Evolutionary conservation across 805 yeast genomes (phyloP), one percentile per base, ranked within the genome.

Genomic region (Metschnikowia shivogae): DNA sequence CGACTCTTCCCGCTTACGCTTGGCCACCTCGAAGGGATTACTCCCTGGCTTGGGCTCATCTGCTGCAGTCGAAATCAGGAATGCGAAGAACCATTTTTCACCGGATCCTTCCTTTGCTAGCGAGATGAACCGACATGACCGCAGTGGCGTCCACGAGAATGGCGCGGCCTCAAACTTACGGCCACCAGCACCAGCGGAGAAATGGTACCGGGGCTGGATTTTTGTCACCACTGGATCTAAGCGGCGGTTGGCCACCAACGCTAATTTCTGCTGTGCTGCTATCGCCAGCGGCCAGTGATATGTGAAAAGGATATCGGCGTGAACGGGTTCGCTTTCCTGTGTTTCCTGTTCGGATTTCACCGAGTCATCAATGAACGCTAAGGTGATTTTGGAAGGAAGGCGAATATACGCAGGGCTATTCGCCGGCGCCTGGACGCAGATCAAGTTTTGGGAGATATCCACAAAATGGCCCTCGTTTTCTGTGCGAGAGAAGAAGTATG

Each of bases 31-130:
- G 8, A 20, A 68, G 1, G 73, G 73, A 43, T 52, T 37, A 45
- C 45, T 5, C 40, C 44, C 40, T 29, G 36, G 2, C 49, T 48
- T 13, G 54, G 40, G 34, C 14, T 48, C 47, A 14, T 57, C 54
- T 0, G 67, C 63, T 4, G 54, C 56, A 1, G 49, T 48, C 4
- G 46, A 38, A 3, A 59, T 58, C 14, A 61, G 67, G 27, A 86
- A 86, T 0, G 95, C 96, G 65, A 87, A 88, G 49, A 80, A 82
- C 90, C 92, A 88, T 46, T 67, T 64, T 8, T 72, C 70, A 1
- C 74, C 74, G 2, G 76, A 66, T 0, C 82, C 84, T 59, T 72
- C 84, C 39, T 72, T 69, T 0, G 80, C 85, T 39, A 87, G 59
- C 57, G 89, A 81, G 12, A 87, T 74, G 54, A 84, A 84, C 42